Base-by-base conservation (phyloP, 305 asterid genomes). In the Coffea humblotiana region DNA sequence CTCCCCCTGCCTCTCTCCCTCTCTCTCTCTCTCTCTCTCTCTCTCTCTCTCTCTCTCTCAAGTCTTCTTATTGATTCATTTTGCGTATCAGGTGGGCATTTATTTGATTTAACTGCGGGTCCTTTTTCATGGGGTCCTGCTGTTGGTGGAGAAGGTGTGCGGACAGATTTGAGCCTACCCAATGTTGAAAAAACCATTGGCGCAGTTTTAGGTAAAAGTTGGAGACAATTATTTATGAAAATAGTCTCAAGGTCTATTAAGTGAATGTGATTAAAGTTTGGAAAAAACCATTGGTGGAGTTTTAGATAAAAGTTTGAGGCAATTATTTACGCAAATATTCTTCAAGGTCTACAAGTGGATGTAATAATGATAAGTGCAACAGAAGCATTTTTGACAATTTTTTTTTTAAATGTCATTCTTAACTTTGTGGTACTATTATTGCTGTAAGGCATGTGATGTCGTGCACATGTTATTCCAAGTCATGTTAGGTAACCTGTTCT, bases 91-190 rank as follows among this genome's bases (percentile, higher is more conserved):
- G 99, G 93, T 96, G 99, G 99, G 99, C 98, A 15, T 93, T 96
- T 81, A 86, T 94, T 94, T 40, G 99, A 96, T 88, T 91, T 96
- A 90, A 89, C 93, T 78, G 98, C 98, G 1, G 98, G 99, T 64
- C 97, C 99, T 87, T 96, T 96, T 83, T 86, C 97, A 21, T 96
- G 99, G 98, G 99, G 99, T 52, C 98, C 99, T 87, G 93, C 98
- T 47, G 99, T 96, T 8, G 99, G 98, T 71, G 98, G 99, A 83
- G 98, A 96, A 91, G 99, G 99, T 81, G 99, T 96, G 47, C 98
- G 99, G 69, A 94, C 97, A 58, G 98, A 91, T 85, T 90, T 92
- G 81, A 94, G 97, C 87, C 88, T 96, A 78, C 99, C 99, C 78
- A 92, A 90, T 86, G 97, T 96, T 80, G 98, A 89, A 83, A 96